A percentile compares a stretch with the other conserved stretches of the same genome.
phyloP scores from a whole-genome alignment of 2,329 filamentous ascomycete genomes.

The Fusarium verrucosum region DNA sequence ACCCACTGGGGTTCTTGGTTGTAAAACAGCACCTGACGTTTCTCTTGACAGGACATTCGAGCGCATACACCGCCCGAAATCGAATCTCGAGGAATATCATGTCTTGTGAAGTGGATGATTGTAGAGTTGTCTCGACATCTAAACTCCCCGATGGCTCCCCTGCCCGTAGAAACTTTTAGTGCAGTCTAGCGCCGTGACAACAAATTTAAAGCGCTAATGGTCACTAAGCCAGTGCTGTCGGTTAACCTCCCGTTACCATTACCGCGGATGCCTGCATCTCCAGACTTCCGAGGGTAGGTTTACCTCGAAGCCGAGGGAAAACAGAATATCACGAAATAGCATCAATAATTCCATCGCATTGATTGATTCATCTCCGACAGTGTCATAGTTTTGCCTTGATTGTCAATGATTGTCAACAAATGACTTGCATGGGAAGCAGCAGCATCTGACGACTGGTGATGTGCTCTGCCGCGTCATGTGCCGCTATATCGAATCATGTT shows the following conservation, averaged over 20 bases:
- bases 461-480: constrained; percentile 28
- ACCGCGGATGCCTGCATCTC: constrained; percentile 1
- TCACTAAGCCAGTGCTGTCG: constrained; percentile 1
- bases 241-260: neutral
- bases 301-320: neutral
- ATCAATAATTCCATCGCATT: neutral
- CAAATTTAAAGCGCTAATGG: constrained; percentile 9
- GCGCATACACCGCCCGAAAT: constrained; percentile 31
- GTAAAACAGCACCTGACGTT: constrained; percentile 20
- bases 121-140: neutral
- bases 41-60: constrained; percentile 13
- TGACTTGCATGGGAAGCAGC: constrained; percentile 1
- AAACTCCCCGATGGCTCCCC: neutral
- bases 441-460: constrained; percentile 8
- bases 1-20: constrained; percentile 12
- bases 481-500: constrained; percentile 28
- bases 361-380: neutral
- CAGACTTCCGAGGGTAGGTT: constrained; percentile 6
- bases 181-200: constrained; percentile 1
- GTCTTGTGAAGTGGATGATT: neutral
- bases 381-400: neutral
- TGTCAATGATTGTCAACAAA: constrained; percentile 1
- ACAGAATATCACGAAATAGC: constrained; percentile 3
- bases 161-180: constrained; percentile 12
- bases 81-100: neutral